Evolutionary conservation across 2,329 filamentous ascomycete genomes (phyloP), one percentile per base, ranked within the genome.

Genomic region (Curvularia spicifera): DNA sequence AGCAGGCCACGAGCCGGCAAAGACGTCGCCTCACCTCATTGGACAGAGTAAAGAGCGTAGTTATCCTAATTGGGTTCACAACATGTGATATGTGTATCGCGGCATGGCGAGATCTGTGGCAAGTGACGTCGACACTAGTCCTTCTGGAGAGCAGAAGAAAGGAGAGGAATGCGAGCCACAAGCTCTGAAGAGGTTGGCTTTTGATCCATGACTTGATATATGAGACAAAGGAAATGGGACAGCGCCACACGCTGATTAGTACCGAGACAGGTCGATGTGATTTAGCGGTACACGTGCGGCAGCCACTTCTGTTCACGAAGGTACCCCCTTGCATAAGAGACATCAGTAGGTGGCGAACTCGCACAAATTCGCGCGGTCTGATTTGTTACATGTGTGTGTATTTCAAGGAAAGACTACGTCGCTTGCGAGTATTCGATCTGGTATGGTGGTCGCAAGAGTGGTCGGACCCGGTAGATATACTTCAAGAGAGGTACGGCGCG

Each of bases 161-260:
- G 0, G 13, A 44, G 13, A 1, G 28, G 18, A n/a, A 52, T 52
- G 39, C 13, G 2, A 33, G 28, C 18, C 15, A 26, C 2, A 28
- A 5, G 28, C 20, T 28, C 31, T 35, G 26, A 43, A 44, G 15
- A 5, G 18, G 20, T 47, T 47, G 44, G 44, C 28, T 33, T 47
- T 47, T 47, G 44, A 31, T 35, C 24, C 4, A 18, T 31, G 6
- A 46, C 31, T 44, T 46, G 51, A 7, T 53, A 53, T 45, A 35
- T 53, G 39, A 53, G 42, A 53, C 51, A 57, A 60, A 60, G 54
- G 56, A 59, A 37, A 43, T 55, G 46, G 51, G 31, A 20, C 33
- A 26, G 35, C 46, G 56, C 51, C 56, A 59, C 51, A 35, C 49
- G 15, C 31, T 18, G 10, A 31, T 9, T 6, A 37, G 43, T 13